phyloP scores from a whole-genome alignment of 208 protist species.

The Acanthamoeba lenticulata region DNA sequence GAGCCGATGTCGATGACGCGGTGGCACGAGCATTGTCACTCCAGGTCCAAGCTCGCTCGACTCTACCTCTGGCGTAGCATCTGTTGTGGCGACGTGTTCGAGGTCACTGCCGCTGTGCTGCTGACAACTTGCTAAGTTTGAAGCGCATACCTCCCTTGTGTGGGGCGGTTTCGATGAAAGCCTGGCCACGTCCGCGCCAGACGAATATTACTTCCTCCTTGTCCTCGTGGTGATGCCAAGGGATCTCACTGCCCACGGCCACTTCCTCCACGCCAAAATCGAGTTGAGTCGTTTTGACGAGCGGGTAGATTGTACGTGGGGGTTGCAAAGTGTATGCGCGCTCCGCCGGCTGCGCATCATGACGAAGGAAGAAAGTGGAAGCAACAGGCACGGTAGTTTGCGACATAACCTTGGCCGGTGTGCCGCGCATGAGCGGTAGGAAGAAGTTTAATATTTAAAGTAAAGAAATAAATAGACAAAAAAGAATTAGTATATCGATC shows the following conservation, averaged over 20 bases:
- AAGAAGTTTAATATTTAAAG: too few species aligned
- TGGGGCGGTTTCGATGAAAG: not conserved
- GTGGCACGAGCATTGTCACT: conserved; percentile 32
- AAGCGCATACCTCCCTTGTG: not conserved
- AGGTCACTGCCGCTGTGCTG: too few species aligned
- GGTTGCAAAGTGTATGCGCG: not conserved
- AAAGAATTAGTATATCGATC: too few species aligned
- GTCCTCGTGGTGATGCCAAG: conserved; percentile 55
- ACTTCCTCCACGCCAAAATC: conserved; percentile 66
- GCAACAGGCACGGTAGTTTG: too few species aligned
- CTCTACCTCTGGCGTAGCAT: not conserved
- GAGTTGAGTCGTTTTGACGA: conserved; percentile 35
- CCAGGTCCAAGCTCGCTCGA: not conserved
- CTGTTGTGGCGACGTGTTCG: too few species aligned
- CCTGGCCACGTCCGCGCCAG: not conserved
- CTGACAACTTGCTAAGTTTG: too few species aligned
- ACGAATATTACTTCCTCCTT: conserved; percentile 68
- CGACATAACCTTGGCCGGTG: too few species aligned
- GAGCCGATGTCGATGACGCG: conserved; percentile 8
- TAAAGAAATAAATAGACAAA: too few species aligned
- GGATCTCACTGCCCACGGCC: not conserved
- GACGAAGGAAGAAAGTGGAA: not conserved
- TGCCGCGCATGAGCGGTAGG: too few species aligned
- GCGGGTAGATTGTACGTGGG: conserved; percentile 42
- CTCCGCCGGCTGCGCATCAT: not conserved